Evolutionary conservation across 225 moss, liverwort and hornwort species (phyloP).

Genomic region (Neckera pumila): DNA sequence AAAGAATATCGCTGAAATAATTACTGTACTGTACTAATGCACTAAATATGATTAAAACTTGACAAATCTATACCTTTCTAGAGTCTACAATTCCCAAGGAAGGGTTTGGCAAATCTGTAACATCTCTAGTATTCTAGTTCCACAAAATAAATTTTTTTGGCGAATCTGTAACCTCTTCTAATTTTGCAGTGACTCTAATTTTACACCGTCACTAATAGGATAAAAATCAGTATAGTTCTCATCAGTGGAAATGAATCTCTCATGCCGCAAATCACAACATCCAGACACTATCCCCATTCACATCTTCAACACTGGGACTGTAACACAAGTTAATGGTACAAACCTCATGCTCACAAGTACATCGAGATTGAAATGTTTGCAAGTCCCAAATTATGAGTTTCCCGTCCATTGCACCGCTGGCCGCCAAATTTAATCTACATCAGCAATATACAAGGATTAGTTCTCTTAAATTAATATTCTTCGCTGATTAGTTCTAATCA

Average conservation of each 20-base stretch:
- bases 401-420: conserved; percentile 84
- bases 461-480: not conserved
- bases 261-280: not conserved
- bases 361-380: conserved; percentile 61
- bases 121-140: not conserved
- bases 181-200: not conserved
- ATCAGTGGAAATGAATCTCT: not conserved
- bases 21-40: not conserved
- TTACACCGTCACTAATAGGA: not conserved
- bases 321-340: not conserved
- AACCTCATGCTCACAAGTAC: conserved; percentile 87
- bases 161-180: not conserved
- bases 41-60: not conserved
- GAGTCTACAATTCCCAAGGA: not conserved
- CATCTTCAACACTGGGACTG: not conserved
- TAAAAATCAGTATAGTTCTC: not conserved
- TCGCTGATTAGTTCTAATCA: not conserved
- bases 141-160: not conserved
- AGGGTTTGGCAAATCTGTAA: not conserved
- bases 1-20: not conserved
- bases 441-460: not conserved
- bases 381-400: conserved; percentile 96
- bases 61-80: not conserved
- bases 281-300: not conserved
- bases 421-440: conserved; percentile 64